A percentile compares a stretch with the other conserved stretches of the same genome.
These are phyloP conservation scores for Berberis thunbergii DNA, from an alignment of 164 flowering plant species.

Conservation along the genomic window DNA sequence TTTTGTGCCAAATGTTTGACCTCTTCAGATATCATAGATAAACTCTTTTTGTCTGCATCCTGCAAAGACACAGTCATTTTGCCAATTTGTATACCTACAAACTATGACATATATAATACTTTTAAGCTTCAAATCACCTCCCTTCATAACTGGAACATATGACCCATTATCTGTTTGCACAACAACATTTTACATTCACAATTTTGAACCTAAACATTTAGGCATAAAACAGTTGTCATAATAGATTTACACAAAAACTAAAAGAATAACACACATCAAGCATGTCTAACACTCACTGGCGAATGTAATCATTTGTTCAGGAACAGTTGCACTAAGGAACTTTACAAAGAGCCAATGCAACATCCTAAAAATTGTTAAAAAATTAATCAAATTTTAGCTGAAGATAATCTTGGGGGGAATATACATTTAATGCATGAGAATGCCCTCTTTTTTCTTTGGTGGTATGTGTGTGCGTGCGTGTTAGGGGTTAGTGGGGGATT, in stretches of 20 bases:
- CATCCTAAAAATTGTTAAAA: slow-evolving; percentile 44
- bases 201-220: slow-evolving; percentile 51
- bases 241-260: neutral
- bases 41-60: slow-evolving; percentile 98
- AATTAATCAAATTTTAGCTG: neutral
- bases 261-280: neutral
- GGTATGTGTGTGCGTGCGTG: no score
- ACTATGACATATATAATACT: neutral
- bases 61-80: slow-evolving; percentile 17
- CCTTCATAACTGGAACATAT: slow-evolving; percentile 83
- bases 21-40: slow-evolving; percentile 72
- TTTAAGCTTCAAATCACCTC: slow-evolving; percentile 16
- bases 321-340: slow-evolving; percentile 96
- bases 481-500: no score
- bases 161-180: slow-evolving; percentile 95
- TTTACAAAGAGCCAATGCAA: slow-evolving; percentile 86
- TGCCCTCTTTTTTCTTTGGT: no score
- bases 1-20: slow-evolving; percentile 78
- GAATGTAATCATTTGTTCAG: slow-evolving; percentile 87
- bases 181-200: slow-evolving; percentile 83
- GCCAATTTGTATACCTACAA: neutral
- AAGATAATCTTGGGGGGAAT: neutral
- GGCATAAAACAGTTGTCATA: neutral
- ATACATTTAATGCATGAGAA: neutral
- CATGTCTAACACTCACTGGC: slow-evolving; percentile 57